phyloP scores from a whole-genome alignment of 192 early-diverging fungal species.

The Gigaspora rosea region DNA sequence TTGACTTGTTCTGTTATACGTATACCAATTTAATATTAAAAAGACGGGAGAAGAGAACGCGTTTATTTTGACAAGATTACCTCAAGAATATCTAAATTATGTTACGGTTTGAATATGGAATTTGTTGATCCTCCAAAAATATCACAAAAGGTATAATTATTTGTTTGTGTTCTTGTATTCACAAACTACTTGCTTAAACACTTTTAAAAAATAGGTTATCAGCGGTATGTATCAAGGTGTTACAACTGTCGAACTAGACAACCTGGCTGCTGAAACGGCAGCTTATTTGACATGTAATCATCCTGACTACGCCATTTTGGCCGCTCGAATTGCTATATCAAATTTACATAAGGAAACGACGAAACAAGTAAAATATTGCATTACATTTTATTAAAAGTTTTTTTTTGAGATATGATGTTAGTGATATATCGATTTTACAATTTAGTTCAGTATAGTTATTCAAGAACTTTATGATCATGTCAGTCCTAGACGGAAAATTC shows the following conservation, averaged over 20 bases:
- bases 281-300: slow-evolving; percentile 92
- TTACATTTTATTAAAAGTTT: no score
- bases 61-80: slow-evolving; percentile 58
- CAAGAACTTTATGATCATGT: slow-evolving; percentile 84
- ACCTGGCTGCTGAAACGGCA: slow-evolving; percentile 88
- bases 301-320: slow-evolving; percentile 96
- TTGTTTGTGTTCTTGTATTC: neutral
- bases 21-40: no score
- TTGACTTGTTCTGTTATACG: no score
- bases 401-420: no score
- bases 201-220: slow-evolving; percentile 63
- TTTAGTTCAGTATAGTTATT: slow-evolving; percentile 63
- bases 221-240: slow-evolving; percentile 87
- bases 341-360: slow-evolving; percentile 92
- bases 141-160: slow-evolving; percentile 83
- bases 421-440: no score
- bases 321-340: slow-evolving; percentile 96
- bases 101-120: slow-evolving; percentile 93
- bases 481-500: slow-evolving; percentile 88
- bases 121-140: slow-evolving; percentile 94
- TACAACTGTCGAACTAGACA: slow-evolving; percentile 84
- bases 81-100: slow-evolving; percentile 92
- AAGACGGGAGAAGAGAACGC: no score
- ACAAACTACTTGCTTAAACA: neutral
- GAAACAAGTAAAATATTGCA: slow-evolving; percentile 58